Evolutionary conservation across 225 moss, liverwort and hornwort genomes (phyloP).

Genomic region (Physcomitrium patens): DNA sequence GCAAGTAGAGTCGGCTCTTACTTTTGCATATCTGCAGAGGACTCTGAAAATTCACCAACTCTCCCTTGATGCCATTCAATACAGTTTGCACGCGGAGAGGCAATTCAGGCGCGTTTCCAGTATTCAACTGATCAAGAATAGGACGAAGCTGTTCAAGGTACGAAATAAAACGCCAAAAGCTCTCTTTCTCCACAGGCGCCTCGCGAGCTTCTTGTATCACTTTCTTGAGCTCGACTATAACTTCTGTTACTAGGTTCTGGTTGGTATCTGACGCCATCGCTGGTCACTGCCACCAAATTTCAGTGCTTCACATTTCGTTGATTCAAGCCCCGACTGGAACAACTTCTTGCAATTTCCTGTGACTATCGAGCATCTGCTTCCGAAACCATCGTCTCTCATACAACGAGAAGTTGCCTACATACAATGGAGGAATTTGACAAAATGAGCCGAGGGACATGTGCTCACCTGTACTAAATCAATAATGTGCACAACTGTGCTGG

Average conservation of each 20-base stretch:
- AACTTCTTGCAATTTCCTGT: background rate
- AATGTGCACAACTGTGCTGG: background rate
- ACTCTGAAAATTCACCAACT: slow-evolving; percentile 45
- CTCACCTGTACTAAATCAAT: slow-evolving; percentile 18
- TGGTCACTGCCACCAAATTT: slow-evolving; percentile 29
- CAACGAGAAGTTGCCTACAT: no score
- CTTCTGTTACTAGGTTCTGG: slow-evolving; percentile 46
- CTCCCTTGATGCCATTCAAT: slow-evolving; percentile 44
- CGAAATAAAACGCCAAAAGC: slow-evolving; percentile 54
- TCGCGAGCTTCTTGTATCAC: slow-evolving; percentile 50
- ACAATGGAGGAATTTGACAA: background rate
- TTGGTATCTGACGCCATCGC: slow-evolving; percentile 56
- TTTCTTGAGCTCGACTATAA: slow-evolving; percentile 54
- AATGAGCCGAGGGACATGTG: background rate
- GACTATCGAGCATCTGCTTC: slow-evolving; percentile 2
- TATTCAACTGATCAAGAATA: slow-evolving; percentile 43
- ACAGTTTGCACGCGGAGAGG: slow-evolving; percentile 55
- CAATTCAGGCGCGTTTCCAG: slow-evolving; percentile 38
- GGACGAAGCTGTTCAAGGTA: slow-evolving; percentile 57
- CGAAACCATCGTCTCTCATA: background rate
- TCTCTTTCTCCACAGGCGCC: slow-evolving; percentile 52
- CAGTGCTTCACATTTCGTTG: background rate
- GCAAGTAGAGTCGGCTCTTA: slow-evolving; percentile 56
- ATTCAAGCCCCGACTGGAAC: background rate
- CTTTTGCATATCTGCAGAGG: slow-evolving; percentile 46